Conservation (phyloP, 768 basidiomycete genomes). For the Mycena rosella region DNA sequence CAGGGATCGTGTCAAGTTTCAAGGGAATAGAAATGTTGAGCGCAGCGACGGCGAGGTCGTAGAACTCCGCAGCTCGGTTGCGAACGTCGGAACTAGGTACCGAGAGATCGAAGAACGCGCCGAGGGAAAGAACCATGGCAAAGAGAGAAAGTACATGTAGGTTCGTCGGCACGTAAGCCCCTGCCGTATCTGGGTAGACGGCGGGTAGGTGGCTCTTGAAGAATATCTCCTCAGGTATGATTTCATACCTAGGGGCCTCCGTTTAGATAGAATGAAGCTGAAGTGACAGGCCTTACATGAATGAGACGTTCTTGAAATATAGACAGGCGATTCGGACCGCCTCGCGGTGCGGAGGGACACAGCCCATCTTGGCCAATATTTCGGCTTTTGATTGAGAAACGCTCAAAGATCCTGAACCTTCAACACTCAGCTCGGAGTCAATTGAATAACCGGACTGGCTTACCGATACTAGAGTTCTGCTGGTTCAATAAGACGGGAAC, state of each 20-base stretch:
- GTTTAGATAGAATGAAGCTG: not conserved
- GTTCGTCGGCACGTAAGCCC: slow-evolving; percentile 27
- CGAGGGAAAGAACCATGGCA: slow-evolving; percentile 37
- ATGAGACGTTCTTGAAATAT: slow-evolving; percentile 38
- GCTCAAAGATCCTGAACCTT: not conserved
- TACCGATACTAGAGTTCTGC: slow-evolving; percentile 8
- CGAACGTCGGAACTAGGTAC: slow-evolving; percentile 25
- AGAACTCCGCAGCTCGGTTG: slow-evolving; percentile 30
- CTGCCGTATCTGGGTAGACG: slow-evolving; percentile 30
- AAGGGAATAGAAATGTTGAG: slow-evolving; percentile 37
- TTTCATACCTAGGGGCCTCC: slow-evolving; percentile 35
- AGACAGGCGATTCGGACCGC: slow-evolving; percentile 34
- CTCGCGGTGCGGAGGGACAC: slow-evolving; percentile 38
- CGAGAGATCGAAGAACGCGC: slow-evolving; percentile 39
- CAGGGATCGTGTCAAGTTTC: slow-evolving; percentile 38
- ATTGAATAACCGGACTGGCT: not conserved
- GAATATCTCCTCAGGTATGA: slow-evolving; percentile 38
- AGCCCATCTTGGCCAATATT: slow-evolving; percentile 31
- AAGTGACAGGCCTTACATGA: slow-evolving; percentile 32
- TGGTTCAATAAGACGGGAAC: not conserved
- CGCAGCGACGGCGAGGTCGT: slow-evolving; percentile 35
- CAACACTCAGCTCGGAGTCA: not conserved
- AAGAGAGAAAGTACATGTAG: slow-evolving; percentile 36
- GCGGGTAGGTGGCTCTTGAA: slow-evolving; percentile 38
- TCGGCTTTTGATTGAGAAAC: slow-evolving; percentile 25